Evolutionary conservation across 495 filamentous ascomycete species (phyloP).

Genomic region (Neurospora intermedia): DNA sequence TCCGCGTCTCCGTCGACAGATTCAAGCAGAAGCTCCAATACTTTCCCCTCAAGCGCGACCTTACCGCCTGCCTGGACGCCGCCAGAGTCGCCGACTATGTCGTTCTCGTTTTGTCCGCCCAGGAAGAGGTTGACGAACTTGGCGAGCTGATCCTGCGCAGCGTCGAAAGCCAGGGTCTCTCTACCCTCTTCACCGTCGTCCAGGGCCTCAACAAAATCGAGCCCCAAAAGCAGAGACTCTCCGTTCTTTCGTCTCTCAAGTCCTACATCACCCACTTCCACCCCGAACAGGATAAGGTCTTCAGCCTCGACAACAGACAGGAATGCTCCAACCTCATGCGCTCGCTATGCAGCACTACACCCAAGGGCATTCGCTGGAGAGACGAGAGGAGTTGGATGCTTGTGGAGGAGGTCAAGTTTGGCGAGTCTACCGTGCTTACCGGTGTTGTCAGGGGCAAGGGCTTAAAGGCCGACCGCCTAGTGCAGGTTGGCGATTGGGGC

Average conservation of each 20-base stretch:
- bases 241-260: constrained; percentile 68
- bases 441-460: constrained; percentile 80
- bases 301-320: constrained; percentile 72
- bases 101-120: constrained; percentile 66
- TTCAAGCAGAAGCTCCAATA: constrained; percentile 93
- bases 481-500: constrained; percentile 90
- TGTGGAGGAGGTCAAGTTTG: constrained; percentile 69
- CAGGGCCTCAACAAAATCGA: constrained; percentile 70
- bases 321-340: constrained; percentile 84
- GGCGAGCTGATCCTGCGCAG: constrained; percentile 74
- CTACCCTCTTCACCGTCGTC: constrained; percentile 69
- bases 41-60: constrained; percentile 56
- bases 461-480: constrained; percentile 77
- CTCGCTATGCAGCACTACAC: constrained; percentile 76
- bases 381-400: constrained; percentile 93
- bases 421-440: constrained; percentile 59
- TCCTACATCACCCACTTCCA: constrained; percentile 92
- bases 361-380: constrained; percentile 87
- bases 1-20: constrained; percentile 63
- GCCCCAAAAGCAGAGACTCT: constrained; percentile 61
- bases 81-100: constrained; percentile 85
- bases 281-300: constrained; percentile 75
- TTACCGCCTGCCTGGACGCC: constrained; percentile 70
- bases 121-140: constrained; percentile 68
- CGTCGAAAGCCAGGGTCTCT: constrained; percentile 87